These are phyloP conservation scores for Phytophthora pseudosyringae DNA, from an alignment of 352 stramenopile genomes.

Conservation along the genomic window DNA sequence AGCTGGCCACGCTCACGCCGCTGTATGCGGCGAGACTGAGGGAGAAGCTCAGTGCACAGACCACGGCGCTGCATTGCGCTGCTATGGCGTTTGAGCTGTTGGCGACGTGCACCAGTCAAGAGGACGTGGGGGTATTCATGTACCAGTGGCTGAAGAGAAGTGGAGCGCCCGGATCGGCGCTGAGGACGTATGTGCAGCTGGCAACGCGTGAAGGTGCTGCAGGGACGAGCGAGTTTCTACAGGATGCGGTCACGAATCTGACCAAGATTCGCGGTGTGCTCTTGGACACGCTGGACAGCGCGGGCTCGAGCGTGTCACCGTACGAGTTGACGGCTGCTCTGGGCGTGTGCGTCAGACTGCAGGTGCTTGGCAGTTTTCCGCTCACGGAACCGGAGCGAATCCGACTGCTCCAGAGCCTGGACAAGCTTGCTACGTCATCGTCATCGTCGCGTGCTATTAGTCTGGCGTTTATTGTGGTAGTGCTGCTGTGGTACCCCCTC, in stretches of 20 bases:
- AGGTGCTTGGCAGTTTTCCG: conserved; percentile 55
- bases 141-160: conserved; percentile 49
- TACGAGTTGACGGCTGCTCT: conserved; percentile 45
- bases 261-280: conserved; percentile 25
- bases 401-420: conserved; percentile 52
- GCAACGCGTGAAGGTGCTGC: conserved; percentile 14
- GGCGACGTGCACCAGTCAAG: conserved; percentile 15
- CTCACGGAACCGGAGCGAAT: conserved; percentile 54
- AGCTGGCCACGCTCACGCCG: conserved; percentile 46
- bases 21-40: conserved; percentile 42
- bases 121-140: conserved; percentile 50
- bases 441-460: conserved; percentile 48
- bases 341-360: conserved; percentile 53
- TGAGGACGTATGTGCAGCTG: conserved; percentile 38
- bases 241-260: conserved; percentile 19
- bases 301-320: conserved; percentile 16
- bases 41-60: conserved; percentile 42
- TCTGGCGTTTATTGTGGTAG: conserved; percentile 59
- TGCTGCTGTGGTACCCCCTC: conserved; percentile 65
- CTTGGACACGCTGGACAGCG: conserved; percentile 29
- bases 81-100: conserved; percentile 29
- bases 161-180: conserved; percentile 19
- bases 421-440: conserved; percentile 36
- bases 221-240: conserved; percentile 27
- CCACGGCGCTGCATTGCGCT: conserved; percentile 35